Percentiles rank a stretch among this genome's conserved stretches.
These are phyloP conservation scores for Baudoinia panamericana DNA, from an alignment of 495 filamentous ascomycete species.

Conservation along the genomic window DNA sequence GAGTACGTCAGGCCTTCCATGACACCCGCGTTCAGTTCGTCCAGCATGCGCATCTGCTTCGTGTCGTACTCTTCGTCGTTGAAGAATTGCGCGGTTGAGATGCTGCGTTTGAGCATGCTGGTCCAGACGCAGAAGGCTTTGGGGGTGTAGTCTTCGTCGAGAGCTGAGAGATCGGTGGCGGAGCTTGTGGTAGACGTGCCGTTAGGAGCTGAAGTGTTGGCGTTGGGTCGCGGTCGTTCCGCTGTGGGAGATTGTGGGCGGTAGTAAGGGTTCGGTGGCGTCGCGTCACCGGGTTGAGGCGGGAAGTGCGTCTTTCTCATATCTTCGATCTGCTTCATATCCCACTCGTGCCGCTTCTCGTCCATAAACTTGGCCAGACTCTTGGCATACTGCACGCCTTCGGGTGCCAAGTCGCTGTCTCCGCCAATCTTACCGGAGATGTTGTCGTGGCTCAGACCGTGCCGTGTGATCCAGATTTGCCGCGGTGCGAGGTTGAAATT, in stretches of 20 bases:
- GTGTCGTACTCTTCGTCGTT: conserved; percentile 95
- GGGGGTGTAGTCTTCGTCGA: conserved; percentile 42
- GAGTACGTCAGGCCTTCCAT: conserved; percentile 94
- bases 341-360: conserved; percentile 60
- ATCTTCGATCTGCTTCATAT: conserved; percentile 61
- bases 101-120: conserved; percentile 79
- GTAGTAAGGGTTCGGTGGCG: conserved; percentile 85
- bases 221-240: not conserved
- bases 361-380: conserved; percentile 67
- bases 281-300: conserved; percentile 74
- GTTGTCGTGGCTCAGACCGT: conserved; percentile 79
- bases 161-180: no score
- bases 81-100: conserved; percentile 75
- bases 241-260: conserved; percentile 23
- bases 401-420: conserved; percentile 65
- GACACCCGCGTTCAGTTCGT: conserved; percentile 81
- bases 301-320: conserved; percentile 60
- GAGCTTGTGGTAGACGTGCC: conserved; percentile 23
- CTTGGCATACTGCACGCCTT: conserved; percentile 57
- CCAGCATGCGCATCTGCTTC: conserved; percentile 96
- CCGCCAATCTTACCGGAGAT: conserved; percentile 68
- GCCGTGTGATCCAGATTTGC: conserved; percentile 95
- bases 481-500: conserved; percentile 93
- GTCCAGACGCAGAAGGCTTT: conserved; percentile 99
- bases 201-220: not conserved